Evolutionary conservation across 352 stramenopile genomes (phyloP), one percentile per base, ranked within the genome.

Genomic region (Phytophthora quininea): DNA sequence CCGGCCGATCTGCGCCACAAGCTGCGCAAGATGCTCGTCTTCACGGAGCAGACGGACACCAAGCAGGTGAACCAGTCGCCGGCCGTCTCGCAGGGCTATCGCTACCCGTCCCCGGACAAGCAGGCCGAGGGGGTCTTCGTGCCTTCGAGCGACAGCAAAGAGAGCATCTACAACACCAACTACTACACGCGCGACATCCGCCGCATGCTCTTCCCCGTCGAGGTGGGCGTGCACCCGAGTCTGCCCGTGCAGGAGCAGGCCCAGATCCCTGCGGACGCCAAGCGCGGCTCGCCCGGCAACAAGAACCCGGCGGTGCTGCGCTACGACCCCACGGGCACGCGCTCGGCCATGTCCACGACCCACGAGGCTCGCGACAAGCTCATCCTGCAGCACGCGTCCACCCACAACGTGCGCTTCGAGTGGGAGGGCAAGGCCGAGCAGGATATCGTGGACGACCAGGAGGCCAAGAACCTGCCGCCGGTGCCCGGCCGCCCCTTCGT

Each of bases 131-230:
- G 80, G 29, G 81, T 86, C 40, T 79, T 88, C 71, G 87, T 96
- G 62, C 89, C 89, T 32, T 86, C 84, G 29, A 77, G 58, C 35
- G 84, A 90, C 40, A 78, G 60, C 43, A 95, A 94, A 73, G 89
- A 93, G 37, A 79, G 74, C 62, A 60, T 94, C 50, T 97, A 96
- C 84, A 93, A 92, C 71, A 97, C 69, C 43, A 72, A 95, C 42
- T 97, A 95, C 83, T 97, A 97, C 76, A 96, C 88, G 80, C 86
- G 89, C 62, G 89, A 97, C 66, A 82, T 91, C 48, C 84, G 85
- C 53, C 82, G 88, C 67, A 90, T 93, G 64, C 71, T 71, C 33
- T 78, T 74, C 68, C 77, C 87, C 35, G 76, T 78, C 15, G 78
- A 90, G 32, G 80, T 92, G 54, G 86, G 82, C 56, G 71, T 93